Evolutionary conservation across 805 yeast species (phyloP), one percentile per base, ranked within the genome.

Genomic region (Candida ascalaphidarum): DNA sequence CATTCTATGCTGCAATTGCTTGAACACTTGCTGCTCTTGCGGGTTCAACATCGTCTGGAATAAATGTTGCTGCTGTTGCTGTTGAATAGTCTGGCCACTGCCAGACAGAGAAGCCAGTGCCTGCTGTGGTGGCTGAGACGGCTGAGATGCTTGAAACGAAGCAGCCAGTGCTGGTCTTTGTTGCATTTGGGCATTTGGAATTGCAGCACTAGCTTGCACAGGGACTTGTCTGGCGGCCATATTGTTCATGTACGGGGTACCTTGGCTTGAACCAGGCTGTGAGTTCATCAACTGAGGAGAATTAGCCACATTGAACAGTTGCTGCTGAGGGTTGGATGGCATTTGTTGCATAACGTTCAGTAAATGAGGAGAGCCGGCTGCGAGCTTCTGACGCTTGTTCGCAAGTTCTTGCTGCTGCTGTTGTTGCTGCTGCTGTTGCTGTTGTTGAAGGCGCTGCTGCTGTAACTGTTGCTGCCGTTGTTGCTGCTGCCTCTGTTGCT

Each of bases 41-140:
- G 65, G 58, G 3, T 58, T 41, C 25, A 62, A 48, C 8, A 63
- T 44, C 33, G 40, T 52, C 28, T 58, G 67, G 55, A 62, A 61
- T n/a, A 62, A 55, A 33, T 62, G 68, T 37, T 62, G 68, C 29
- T 62, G 68, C 28, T 61, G 66, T 28, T 57, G 64, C 33, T 58
- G 66, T 26, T 46, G 48, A n/a, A 49, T 36, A 2, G 50, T 31
- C 21, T 37, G 41, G 20, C 29, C 33, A 11, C 32, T 44, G 30
- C 30, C n/a, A n/a, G 38, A 42, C 7, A 37, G 31, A 3, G 35
- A 34, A 14, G 43, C 36, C 12, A 37, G 22, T 23, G 33, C 33
- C 12, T 20, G 29, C 15, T 26, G 29, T 4, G 18, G 20, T 25
- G 25, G 32, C 16, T 26, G 33, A n/a, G n/a, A n/a, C n/a, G n/a